Base-by-base conservation (phyloP, 2,329 filamentous ascomycete species). In the Ceratocystis ficicola region DNA sequence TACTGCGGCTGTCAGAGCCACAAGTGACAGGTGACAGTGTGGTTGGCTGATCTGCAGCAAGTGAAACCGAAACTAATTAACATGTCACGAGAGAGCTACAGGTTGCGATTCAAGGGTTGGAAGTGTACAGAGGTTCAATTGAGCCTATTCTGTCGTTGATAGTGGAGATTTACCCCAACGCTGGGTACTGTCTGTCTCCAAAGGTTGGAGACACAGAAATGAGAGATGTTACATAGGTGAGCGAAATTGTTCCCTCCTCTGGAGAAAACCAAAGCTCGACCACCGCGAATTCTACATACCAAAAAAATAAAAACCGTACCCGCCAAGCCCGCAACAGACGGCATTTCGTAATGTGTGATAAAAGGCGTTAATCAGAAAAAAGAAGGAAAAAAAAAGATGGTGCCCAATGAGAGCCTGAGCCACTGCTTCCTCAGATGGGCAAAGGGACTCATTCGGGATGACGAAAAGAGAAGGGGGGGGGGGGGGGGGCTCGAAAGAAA, bases 51-150 rank as follows among this genome's bases (percentile, higher is more conserved):
- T 32, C 52, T 28, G 28, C 52, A 57, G 22, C 52, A 28, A 57
- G 52, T 57, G 6, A 32, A 57, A 57, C 10, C 0, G n/a, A 32
- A 30, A 57, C 15, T 20, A 32, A 17, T 32, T 12, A 32, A 3
- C 12, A 57, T 30, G 25, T 57, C 52, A 57, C 52, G 22, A 57
- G 52, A 12, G 52, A 28, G 28, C 25, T 22, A 46, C 15, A n/a
- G 15, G 10, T 61, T 15, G 25, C 28, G 8, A n/a, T 25, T 10
- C n/a, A 17, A 62, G 7, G 25, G 22, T 7, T 32, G 10, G n/a
- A 57, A n/a, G 28, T 57, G 52, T 57, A 57, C 52, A 57, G 52
- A 57, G 52, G 52, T 57, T 57, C 52, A 32, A 57, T 57, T 57
- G 52, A 57, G 52, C 52, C 52, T 57, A 57, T 57, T 57, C 52